phyloP scores from a whole-genome alignment of 306 rosid species.

The Mimosa pudica region DNA sequence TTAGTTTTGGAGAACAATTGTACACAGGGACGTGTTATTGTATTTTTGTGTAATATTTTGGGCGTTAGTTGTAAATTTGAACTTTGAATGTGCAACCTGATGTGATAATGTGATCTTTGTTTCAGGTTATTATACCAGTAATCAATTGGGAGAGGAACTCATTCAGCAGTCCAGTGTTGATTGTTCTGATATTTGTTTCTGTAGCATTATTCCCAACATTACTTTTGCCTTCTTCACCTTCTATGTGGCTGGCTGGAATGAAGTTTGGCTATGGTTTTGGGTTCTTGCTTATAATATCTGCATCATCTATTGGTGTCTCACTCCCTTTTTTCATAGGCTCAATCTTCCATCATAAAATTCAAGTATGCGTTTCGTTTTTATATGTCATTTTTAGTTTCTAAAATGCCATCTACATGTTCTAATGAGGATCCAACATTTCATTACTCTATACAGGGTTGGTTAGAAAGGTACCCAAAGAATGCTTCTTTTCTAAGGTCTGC shows the following conservation, averaged over 20 bases:
- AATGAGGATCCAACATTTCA: conserved; percentile 16
- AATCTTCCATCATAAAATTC: conserved; percentile 73
- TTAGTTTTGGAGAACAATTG: background rate
- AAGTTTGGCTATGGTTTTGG: conserved; percentile 96
- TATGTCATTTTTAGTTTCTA: conserved; percentile 10
- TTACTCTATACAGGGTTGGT: conserved; percentile 72
- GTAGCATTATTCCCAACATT: conserved; percentile 83
- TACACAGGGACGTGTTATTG: background rate
- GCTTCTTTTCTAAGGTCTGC: conserved; percentile 86
- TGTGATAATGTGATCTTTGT: conserved; percentile 20
- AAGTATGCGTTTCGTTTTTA: conserved; percentile 49
- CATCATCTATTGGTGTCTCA: conserved; percentile 80
- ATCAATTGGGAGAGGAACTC: conserved; percentile 78
- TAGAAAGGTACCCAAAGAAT: conserved; percentile 87
- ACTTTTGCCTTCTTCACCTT: conserved; percentile 87
- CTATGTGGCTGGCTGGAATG: conserved; percentile 99
- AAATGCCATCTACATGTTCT: conserved; percentile 8
- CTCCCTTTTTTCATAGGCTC: conserved; percentile 87
- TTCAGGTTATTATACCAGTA: conserved; percentile 87
- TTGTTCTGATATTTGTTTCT: conserved; percentile 73
- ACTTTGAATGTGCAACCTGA: background rate
- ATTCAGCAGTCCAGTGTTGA: conserved; percentile 76
- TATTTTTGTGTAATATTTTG: background rate
- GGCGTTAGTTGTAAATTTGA: background rate
- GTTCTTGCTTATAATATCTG: conserved; percentile 76